Base-by-base conservation (phyloP, 139 green algal genomes). In the Coelastrella sp. region DNA sequence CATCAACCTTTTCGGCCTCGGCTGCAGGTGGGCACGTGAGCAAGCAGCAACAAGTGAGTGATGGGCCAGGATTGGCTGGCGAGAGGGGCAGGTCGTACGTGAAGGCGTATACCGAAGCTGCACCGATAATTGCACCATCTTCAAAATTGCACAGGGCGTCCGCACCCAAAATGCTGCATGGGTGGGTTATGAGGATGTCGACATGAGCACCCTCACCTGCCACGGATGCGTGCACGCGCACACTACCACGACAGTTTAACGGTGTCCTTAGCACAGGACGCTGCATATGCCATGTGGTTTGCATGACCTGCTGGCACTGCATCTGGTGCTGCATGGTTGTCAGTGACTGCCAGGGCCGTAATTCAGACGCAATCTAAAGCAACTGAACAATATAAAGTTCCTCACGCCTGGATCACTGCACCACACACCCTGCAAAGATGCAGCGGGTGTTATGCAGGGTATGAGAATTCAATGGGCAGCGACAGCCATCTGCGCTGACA, bases 1-100 rank as follows among this genome's bases (percentile, higher is more conserved):
- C 97, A 84, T 99, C 96, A 12, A 91, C 87, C 87, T 91, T 91
- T n/a, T 91, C 87, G n/a, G 87, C 72, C 63, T 85, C 87, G 66
- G 87, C 87, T 85, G 49, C 20, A 73, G 84, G 6, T 24, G 7
- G 8, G 63, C 8, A 59, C 57, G n/a, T 59, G n/a, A 78, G 17
- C 70, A 35, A 83, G 76, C 76, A 83, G 76, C 24, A 80, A 17
- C n/a, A 8, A 80, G 24, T 11, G 10, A 11, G 17, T 12, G 8
- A 78, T 24, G 15, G 19, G n/a, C 12, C 70, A 24, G 8, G 10
- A 0, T 78, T 78, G 15, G 8, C 74, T 59, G 15, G 17, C 17
- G 68, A 76, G 68, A 19, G n/a, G n/a, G 68, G 14, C 68, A 14
- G 68, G 35, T 49, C 35, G 35, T 49, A 49, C 35, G 35, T 49